Conservation (phyloP, 495 filamentous ascomycete genomes). For the Tuber borchii region DNA sequence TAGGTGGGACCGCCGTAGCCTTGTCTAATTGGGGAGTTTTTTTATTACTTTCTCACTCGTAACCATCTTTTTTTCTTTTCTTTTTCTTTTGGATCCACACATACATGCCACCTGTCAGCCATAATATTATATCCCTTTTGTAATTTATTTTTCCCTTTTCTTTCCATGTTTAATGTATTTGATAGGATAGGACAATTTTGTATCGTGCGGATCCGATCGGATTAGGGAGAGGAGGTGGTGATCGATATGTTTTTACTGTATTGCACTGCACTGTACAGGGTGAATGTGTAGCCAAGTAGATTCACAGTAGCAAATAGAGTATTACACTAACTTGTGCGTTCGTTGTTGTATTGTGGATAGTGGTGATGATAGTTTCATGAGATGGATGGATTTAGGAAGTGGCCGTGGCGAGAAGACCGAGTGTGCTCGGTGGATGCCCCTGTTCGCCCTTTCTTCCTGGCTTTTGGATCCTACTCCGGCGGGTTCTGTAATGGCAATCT, state of each 20-base stretch:
- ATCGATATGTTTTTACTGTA: background rate
- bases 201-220: background rate
- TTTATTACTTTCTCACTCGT: conserved; percentile 10
- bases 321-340: background rate
- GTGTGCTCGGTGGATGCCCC: background rate
- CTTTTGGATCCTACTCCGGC: background rate
- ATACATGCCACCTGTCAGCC: conserved; percentile 1
- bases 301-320: background rate
- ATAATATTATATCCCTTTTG: conserved; percentile 30
- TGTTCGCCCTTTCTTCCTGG: background rate
- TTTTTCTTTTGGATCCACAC: conserved; percentile 8
- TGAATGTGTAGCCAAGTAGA: background rate
- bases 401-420: background rate
- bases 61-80: background rate
- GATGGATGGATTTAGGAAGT: background rate
- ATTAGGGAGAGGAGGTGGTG: background rate
- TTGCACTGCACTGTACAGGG: background rate
- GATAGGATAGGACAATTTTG: background rate
- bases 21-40: conserved; percentile 7
- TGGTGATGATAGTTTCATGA: background rate
- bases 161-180: background rate
- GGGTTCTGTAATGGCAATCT: background rate
- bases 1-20: background rate
- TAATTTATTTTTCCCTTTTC: background rate
- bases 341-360: background rate